phyloP scores from a whole-genome alignment of 805 yeast species.

The Candida coquimbonensis region DNA sequence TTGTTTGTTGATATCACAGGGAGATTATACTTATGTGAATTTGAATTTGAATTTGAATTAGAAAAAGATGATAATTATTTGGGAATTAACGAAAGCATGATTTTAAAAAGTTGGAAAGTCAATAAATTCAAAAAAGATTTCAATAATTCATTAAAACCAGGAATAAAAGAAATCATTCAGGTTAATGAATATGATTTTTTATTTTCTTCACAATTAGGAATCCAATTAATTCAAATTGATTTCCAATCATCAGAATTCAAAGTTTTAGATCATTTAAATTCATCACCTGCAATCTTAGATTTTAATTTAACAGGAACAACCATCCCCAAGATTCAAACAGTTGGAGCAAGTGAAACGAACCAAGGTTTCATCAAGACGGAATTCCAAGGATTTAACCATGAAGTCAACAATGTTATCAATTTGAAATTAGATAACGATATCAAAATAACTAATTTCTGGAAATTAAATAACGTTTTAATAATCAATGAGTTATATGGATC shows the following conservation, averaged over 20 bases:
- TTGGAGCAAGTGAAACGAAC: conserved; percentile 16
- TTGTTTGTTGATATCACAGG: conserved; percentile 2
- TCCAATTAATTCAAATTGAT: conserved; percentile 4
- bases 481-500: conserved; percentile 2
- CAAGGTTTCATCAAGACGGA: conserved; percentile 19
- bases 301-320: conserved; percentile 15
- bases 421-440: neutral
- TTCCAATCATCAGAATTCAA: neutral
- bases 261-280: neutral
- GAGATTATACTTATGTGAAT: no score
- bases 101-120: conserved; percentile 4
- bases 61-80: neutral
- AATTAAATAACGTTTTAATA: conserved; percentile 6
- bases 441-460: conserved; percentile 12
- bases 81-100: neutral
- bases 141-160: neutral
- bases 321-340: conserved; percentile 17
- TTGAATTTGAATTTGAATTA: neutral
- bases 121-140: neutral
- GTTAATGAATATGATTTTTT: conserved; percentile 2
- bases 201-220: conserved; percentile 8
- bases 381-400: conserved; percentile 13
- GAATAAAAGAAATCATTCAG: conserved; percentile 2
- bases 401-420: neutral
- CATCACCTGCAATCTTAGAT: conserved; percentile 18